Base-by-base conservation (phyloP, 129 eudicot genomes). In the Mikania micrantha region DNA sequence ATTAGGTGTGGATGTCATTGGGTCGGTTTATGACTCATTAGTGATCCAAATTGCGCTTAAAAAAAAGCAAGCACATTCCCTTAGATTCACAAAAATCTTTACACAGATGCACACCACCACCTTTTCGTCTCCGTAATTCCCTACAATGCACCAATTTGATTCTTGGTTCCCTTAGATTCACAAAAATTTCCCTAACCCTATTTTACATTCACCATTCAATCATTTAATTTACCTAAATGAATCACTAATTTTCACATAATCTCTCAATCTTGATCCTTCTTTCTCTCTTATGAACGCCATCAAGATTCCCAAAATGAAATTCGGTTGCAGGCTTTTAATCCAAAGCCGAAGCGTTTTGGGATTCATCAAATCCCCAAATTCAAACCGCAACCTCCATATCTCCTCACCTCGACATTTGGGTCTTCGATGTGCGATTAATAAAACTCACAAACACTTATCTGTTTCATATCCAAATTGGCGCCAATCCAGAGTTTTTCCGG, bases 401-500 rank as follows among this genome's bases (percentile, higher is more conserved):
- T 52, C 70, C 78, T 48, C 84, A 19, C 67, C 67, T 58, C 77
- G 74, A 63, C 10, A 67, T 22, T 71, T 78, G 48, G 82, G 79
- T 20, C 77, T 64, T 29, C 74, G 41, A 48, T 42, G 74, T 38
- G 61, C 66, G 15, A 21, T 73, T 22, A 45, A 68, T 36, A 74
- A n/a, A 38, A n/a, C 85, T 62, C 85, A 66, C 41, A 80, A 71
- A 27, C 83, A 77, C 34, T 56, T 62, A 64, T 71, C 69, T 64
- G 64, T 67, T 21, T 47, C 81, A 4, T 42, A 52, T 45, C 73
- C 74, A 22, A 61, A 57, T 57, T 81, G 83, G 82, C 83, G 80
- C 2, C 80, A 83, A 54, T 60, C 86, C 11, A 69, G 90, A 67
- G 60, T 77, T 54, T 86, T 76, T 38, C 77, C 82, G 15, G 64